phyloP scores from a whole-genome alignment of 805 yeast genomes.

The Yamadazyma paraphyllophila region DNA sequence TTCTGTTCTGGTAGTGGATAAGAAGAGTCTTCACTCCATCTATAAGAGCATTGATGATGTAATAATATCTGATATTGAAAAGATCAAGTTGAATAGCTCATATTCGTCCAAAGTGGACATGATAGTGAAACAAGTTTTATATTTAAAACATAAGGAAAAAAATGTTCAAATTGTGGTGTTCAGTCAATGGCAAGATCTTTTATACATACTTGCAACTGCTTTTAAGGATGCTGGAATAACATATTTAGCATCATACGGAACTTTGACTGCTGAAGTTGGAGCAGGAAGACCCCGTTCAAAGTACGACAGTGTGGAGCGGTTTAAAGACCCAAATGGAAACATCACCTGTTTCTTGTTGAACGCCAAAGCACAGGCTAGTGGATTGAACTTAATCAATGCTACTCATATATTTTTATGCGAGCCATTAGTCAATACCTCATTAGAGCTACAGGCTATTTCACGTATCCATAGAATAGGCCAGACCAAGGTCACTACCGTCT shows the following conservation, averaged over 20 bases:
- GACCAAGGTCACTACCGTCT: constrained; percentile 72
- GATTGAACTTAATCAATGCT: constrained; percentile 87
- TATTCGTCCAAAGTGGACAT: constrained; percentile 88
- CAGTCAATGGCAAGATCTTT: constrained; percentile 83
- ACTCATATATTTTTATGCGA: constrained; percentile 90
- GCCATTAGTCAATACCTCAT: constrained; percentile 82
- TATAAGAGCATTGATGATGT: constrained; percentile 46
- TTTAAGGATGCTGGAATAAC: constrained; percentile 56
- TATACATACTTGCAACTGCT: constrained; percentile 65
- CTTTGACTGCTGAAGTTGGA: constrained; percentile 30
- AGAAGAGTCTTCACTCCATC: constrained; percentile 30
- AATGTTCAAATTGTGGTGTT: constrained; percentile 79
- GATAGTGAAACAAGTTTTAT: constrained; percentile 69
- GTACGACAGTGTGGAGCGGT: constrained; percentile 49
- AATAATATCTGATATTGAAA: constrained; percentile 43
- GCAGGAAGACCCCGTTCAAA: constrained; percentile 26
- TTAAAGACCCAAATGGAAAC: constrained; percentile 53
- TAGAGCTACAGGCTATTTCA: constrained; percentile 89
- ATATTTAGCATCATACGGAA: constrained; percentile 54
- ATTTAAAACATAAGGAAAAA: constrained; percentile 56
- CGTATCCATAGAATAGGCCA: constrained; percentile 94
- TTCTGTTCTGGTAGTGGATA: constrained; percentile 11
- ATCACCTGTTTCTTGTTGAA: constrained; percentile 85
- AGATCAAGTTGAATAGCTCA: constrained; percentile 29
- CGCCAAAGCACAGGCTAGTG: constrained; percentile 86